phyloP scores from a whole-genome alignment of 495 filamentous ascomycete genomes.

The Saxophila tyrrhenica region DNA sequence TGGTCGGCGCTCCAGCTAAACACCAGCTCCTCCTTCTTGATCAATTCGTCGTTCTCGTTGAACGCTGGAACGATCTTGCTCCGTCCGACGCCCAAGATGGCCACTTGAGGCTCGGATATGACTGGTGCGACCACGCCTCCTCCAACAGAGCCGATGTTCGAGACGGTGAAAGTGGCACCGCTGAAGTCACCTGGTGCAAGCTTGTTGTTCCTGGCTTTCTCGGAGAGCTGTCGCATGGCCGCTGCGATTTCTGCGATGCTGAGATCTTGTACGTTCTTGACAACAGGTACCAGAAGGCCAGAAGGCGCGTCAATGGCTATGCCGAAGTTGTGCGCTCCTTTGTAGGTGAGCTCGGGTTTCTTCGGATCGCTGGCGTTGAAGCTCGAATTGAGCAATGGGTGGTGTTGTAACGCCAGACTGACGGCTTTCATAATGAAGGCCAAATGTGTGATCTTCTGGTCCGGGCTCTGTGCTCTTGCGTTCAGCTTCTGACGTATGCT shows the following conservation, averaged over 20 bases:
- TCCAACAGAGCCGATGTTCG: constrained; percentile 94
- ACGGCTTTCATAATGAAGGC: constrained; percentile 96
- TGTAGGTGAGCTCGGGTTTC: constrained; percentile 59
- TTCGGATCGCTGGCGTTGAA: constrained; percentile 50
- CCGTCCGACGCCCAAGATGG: constrained; percentile 81
- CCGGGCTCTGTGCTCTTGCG: constrained; percentile 18
- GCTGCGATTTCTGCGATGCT: constrained; percentile 65
- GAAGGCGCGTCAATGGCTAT: constrained; percentile 88
- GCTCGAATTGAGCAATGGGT: constrained; percentile 78
- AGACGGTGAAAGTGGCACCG: constrained; percentile 88
- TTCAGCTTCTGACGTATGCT: constrained; percentile 61
- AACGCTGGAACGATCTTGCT: constrained; percentile 66
- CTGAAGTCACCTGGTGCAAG: constrained; percentile 63
- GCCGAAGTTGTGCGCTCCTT: constrained; percentile 84
- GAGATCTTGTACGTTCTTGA: constrained; percentile 66
- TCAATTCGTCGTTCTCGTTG: constrained; percentile 39
- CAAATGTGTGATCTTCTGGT: constrained; percentile 64
- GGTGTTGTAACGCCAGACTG: constrained; percentile 66
- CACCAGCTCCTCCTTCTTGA: constrained; percentile 58
- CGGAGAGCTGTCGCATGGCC: constrained; percentile 63
- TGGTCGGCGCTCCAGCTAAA: constrained; percentile 98
- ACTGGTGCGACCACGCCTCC: constrained; percentile 85
- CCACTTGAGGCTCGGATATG: constrained; percentile 79
- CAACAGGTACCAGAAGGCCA: constrained; percentile 88
- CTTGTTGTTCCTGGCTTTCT: constrained; percentile 59